phyloP scores from a whole-genome alignment of 306 rosid genomes.

The Gleditsia sinensis region DNA sequence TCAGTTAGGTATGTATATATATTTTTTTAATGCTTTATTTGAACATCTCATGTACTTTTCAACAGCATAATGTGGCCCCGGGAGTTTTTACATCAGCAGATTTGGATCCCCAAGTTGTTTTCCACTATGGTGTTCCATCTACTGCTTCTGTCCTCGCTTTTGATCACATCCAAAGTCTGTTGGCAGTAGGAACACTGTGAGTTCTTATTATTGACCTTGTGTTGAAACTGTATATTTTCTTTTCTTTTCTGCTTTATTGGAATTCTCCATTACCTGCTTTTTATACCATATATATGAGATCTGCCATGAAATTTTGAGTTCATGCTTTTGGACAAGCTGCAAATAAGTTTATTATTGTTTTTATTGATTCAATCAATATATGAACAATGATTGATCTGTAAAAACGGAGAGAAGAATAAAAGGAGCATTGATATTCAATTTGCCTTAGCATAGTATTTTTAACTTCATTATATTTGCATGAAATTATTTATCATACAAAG shows the following conservation, averaged over 20 bases:
- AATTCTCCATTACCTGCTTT: constrained; percentile 10
- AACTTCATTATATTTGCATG: neutral
- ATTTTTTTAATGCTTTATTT: constrained; percentile 17
- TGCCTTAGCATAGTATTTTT: constrained; percentile 7
- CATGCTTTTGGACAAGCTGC: constrained; percentile 24
- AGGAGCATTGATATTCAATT: neutral
- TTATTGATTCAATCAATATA: neutral
- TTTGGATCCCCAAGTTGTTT: constrained; percentile 57
- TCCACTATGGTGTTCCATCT: constrained; percentile 87
- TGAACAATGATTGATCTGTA: neutral
- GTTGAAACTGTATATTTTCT: neutral
- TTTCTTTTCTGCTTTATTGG: neutral
- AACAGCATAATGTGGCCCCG: constrained; percentile 38
- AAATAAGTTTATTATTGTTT: neutral
- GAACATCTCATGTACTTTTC: constrained; percentile 22
- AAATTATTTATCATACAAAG: neutral
- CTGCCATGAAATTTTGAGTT: constrained; percentile 3
- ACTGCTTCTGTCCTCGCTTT: constrained; percentile 80
- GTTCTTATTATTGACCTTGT: constrained; percentile 35
- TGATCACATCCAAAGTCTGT: constrained; percentile 67
- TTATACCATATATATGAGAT: neutral
- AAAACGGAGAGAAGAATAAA: neutral
- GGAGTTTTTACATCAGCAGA: constrained; percentile 40
- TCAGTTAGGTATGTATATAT: constrained; percentile 2
- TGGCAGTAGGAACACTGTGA: constrained; percentile 84